Evolutionary conservation across 805 yeast species (phyloP).

Genomic region (Teunomyces atbi): DNA sequence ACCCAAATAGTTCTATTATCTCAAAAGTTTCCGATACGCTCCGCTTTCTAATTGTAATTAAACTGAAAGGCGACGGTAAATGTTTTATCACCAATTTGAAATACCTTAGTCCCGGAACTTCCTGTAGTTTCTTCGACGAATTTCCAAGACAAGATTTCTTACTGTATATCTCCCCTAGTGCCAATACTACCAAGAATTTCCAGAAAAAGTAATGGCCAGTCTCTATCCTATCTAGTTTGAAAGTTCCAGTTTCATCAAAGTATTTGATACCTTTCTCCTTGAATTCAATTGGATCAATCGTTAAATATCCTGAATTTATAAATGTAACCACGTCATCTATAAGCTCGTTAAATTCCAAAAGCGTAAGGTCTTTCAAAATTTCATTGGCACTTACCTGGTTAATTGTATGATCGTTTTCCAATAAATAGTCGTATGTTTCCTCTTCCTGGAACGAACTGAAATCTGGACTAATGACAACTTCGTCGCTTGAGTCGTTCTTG

Average conservation of each 20-base stretch:
- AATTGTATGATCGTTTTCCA: neutral
- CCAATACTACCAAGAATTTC: conserved; percentile 19
- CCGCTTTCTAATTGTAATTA: conserved; percentile 12
- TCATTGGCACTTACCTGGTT: neutral
- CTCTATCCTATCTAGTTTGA: neutral
- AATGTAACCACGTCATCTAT: conserved; percentile 18
- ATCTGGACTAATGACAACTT: conserved; percentile 19
- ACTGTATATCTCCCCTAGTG: conserved; percentile 23
- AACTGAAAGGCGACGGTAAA: conserved; percentile 19
- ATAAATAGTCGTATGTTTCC: conserved; percentile 16
- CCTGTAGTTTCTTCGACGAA: neutral
- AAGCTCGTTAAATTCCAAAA: neutral
- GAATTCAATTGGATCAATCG: conserved; percentile 21
- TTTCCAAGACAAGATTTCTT: conserved; percentile 9
- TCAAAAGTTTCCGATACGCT: conserved; percentile 15
- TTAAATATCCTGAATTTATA: conserved; percentile 24
- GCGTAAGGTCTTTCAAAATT: neutral
- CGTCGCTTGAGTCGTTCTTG: conserved; percentile 6
- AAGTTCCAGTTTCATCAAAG: conserved; percentile 12
- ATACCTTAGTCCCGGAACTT: conserved; percentile 22
- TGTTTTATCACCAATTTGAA: conserved; percentile 18
- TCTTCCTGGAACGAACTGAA: conserved; percentile 25
- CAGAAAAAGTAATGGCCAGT: conserved; percentile 15
- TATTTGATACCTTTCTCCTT: conserved; percentile 10
- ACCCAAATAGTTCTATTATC: conserved; percentile 23